Evolutionary conservation across 2,329 filamentous ascomycete genomes (phyloP).

Genomic region (Ophiostoma ulmi): DNA sequence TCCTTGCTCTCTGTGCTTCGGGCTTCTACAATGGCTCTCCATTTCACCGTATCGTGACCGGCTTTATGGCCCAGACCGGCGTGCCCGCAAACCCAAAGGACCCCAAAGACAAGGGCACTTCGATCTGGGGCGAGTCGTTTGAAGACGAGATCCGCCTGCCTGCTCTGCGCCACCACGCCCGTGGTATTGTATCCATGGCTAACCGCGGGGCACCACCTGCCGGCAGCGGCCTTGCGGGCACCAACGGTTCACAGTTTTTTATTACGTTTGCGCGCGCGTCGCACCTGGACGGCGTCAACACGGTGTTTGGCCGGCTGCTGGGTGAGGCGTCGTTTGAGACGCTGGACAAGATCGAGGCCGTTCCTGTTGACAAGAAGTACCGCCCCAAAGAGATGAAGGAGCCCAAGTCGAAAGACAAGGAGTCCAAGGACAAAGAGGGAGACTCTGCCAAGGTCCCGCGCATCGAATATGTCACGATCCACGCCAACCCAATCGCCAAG

Average conservation of each 20-base stretch:
- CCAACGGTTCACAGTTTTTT: conserved; percentile 79
- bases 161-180: conserved; percentile 60
- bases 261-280: conserved; percentile 70
- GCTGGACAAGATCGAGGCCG: conserved; percentile 63
- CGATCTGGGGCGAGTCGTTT: conserved; percentile 69
- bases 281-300: conserved; percentile 79
- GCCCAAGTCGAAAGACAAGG: background rate
- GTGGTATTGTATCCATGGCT: conserved; percentile 71
- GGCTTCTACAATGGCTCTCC: conserved; percentile 69
- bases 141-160: conserved; percentile 72
- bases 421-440: background rate
- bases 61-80: conserved; percentile 77
- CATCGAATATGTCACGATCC: conserved; percentile 22
- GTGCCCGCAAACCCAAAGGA: conserved; percentile 47
- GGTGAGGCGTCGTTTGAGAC: conserved; percentile 60
- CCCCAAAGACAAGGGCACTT: conserved; percentile 49
- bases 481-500: conserved; percentile 23
- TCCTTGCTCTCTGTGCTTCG: conserved; percentile 78
- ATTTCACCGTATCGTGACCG: conserved; percentile 74
- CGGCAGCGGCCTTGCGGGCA: conserved; percentile 43
- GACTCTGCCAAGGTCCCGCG: conserved; percentile 3
- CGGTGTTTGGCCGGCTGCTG: conserved; percentile 71
- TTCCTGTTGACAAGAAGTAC: conserved; percentile 73
- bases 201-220: conserved; percentile 54
- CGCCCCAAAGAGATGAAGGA: conserved; percentile 56